Evolutionary conservation across 1,284 basidiomycete genomes (phyloP), one percentile per base, ranked within the genome.

Genomic region (Hemileia vastatrix): DNA sequence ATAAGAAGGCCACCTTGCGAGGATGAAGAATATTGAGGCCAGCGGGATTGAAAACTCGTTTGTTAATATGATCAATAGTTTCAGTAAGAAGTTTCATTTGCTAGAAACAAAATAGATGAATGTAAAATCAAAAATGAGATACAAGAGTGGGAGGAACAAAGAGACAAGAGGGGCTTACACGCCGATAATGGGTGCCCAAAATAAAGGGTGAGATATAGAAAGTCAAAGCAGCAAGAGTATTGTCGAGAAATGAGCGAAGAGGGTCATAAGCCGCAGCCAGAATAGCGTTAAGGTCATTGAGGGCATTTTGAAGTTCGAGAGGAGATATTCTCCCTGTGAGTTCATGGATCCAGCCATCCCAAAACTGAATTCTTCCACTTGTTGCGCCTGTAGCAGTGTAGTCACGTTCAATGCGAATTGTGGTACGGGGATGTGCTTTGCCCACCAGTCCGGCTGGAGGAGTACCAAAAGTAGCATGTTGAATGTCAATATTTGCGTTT

Each of bases 1-100:
- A 93, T 67, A 92, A 78, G 74, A 90, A 91, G 0, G 86, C 90
- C 63, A 85, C 84, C 69, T 81, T 82, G 44, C 81, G 79, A 1
- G 90, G 90, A 83, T 87, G 87, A 31, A 88, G 77, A 51, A 93
- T 82, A 67, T 89, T 86, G 67, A 93, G 76, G 2, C 90, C 90
- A 3, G 80, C 84, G 1, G 86, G 86, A 72, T 92, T 88, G 76
- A 85, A 90, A 18, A 86, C 66, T 51, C 81, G 79, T 24, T 73
- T 74, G 73, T 93, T 93, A 56, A 85, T 76, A 54, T 82, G 79
- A 36, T 83, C 81, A 54, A 93, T 80, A 44, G 83, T 78, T 18
- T 75, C 67, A 54, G 81, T 77, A 43, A 93, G 77, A 61, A 83
- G 80, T n/a, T 74, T 73, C 86, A 93, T 88, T 74, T 88, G 84